Conservation (phyloP, 2,329 filamentous ascomycete genomes). For the Verticillium albo-atrum region DNA sequence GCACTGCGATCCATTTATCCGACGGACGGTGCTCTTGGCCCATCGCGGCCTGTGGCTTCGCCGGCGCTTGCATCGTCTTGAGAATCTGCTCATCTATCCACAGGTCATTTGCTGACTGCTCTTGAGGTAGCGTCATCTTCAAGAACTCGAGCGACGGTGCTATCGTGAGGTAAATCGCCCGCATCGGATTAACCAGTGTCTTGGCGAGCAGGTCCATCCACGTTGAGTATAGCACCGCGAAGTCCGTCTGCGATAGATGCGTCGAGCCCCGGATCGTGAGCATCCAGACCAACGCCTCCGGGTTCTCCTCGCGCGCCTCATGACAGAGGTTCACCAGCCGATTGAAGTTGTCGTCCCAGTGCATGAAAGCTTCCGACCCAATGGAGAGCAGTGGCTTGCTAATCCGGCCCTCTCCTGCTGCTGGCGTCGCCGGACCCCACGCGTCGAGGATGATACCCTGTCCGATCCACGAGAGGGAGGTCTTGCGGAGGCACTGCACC, state of each 20-base stretch:
- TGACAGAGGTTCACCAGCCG: slow-evolving; percentile 51
- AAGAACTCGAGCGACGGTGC: slow-evolving; percentile 61
- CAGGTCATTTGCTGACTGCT: slow-evolving; percentile 40
- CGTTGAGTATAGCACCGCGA: slow-evolving; percentile 58
- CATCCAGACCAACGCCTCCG: slow-evolving; percentile 39
- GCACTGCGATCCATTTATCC: slow-evolving; percentile 53
- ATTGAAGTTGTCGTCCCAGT: slow-evolving; percentile 62
- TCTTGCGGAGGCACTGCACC: slow-evolving; percentile 53
- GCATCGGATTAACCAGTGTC: slow-evolving; percentile 56
- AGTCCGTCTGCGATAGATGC: slow-evolving; percentile 63
- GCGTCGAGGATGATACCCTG: slow-evolving; percentile 65
- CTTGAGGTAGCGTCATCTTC: slow-evolving; percentile 42
- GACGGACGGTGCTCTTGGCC: slow-evolving; percentile 49
- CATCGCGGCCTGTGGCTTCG: slow-evolving; percentile 33
- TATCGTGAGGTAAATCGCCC: slow-evolving; percentile 60
- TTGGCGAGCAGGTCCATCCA: slow-evolving; percentile 56
- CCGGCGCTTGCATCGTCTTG: slow-evolving; percentile 20
- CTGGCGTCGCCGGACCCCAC: slow-evolving; percentile 51
- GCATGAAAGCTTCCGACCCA: slow-evolving; percentile 66
- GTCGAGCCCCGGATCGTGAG: slow-evolving; percentile 54
- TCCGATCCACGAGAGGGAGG: slow-evolving; percentile 49
- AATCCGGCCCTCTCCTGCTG: slow-evolving; percentile 37
- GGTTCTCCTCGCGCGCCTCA: slow-evolving; percentile 44
- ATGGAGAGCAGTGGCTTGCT: slow-evolving; percentile 56
- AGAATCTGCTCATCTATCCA: slow-evolving; percentile 52